These are phyloP conservation scores for Cordyceps pruinosa DNA, from an alignment of 2,329 filamentous ascomycete genomes.

Conservation along the genomic window DNA sequence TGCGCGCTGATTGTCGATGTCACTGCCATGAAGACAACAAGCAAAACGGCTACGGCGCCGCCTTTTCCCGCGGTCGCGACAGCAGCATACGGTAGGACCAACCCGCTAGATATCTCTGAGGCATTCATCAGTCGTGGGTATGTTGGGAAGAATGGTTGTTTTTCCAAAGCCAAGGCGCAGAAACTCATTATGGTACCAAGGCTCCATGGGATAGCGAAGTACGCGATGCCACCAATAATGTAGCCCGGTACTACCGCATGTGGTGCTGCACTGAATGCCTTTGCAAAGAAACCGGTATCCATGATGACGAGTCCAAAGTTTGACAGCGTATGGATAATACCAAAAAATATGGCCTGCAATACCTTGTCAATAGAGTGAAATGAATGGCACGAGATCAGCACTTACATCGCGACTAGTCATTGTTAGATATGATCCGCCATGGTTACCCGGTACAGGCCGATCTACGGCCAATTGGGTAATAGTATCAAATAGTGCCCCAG, in stretches of 20 bases:
- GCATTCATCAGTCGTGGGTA: constrained; percentile 49
- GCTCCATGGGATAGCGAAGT: constrained; percentile 48
- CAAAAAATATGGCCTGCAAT: constrained; percentile 39
- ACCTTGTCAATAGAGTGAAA: no score
- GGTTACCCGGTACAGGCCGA: constrained; percentile 44
- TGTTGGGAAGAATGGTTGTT: constrained; percentile 43
- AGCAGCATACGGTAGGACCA: constrained; percentile 64
- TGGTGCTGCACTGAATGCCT: constrained; percentile 42
- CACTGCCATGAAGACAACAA: constrained; percentile 73
- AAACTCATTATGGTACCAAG: constrained; percentile 45
- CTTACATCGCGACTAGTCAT: constrained; percentile 45
- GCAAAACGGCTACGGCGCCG: constrained; percentile 59
- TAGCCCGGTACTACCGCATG: constrained; percentile 45
- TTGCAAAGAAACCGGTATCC: constrained; percentile 47
- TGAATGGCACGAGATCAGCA: neutral
- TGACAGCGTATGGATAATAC: constrained; percentile 39
- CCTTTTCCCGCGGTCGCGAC: constrained; percentile 63
- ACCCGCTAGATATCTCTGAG: constrained; percentile 57
- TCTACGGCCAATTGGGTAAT: constrained; percentile 36
- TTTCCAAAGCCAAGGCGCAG: constrained; percentile 40
- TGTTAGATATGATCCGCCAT: constrained; percentile 47
- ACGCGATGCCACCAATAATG: constrained; percentile 45
- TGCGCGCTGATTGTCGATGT: constrained; percentile 50
- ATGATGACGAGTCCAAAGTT: constrained; percentile 49
- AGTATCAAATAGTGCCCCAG: constrained; percentile 42